These are phyloP conservation scores for Rhizopus arrhizus DNA, from an alignment of 371 early-diverging fungal genomes.

Conservation along the genomic window DNA sequence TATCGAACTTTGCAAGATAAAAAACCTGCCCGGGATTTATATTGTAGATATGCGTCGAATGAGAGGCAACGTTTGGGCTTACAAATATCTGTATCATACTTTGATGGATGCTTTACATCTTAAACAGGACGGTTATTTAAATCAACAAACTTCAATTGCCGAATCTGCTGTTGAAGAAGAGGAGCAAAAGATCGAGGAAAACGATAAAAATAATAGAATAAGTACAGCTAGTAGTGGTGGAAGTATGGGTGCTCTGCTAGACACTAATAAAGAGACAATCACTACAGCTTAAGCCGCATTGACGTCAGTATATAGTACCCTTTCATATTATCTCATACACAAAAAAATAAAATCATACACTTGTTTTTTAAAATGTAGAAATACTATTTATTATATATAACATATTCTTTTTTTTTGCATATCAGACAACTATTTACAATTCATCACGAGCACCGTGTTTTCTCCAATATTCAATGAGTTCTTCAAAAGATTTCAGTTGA, in stretches of 20 bases:
- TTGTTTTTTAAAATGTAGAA: not conserved
- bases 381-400: not conserved
- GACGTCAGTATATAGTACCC: too few relatives aligned
- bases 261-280: not conserved
- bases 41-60: slow-evolving; percentile 90
- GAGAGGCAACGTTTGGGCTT: slow-evolving; percentile 91
- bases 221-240: slow-evolving; percentile 21
- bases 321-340: not conserved
- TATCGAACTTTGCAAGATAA: slow-evolving; percentile 87
- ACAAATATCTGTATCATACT: slow-evolving; percentile 86
- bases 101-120: slow-evolving; percentile 63
- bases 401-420: not conserved
- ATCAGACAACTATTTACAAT: slow-evolving; percentile 24
- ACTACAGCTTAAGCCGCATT: not conserved
- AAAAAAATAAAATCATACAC: not conserved
- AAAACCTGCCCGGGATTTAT: slow-evolving; percentile 86
- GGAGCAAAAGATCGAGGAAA: slow-evolving; percentile 1
- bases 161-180: not conserved
- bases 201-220: slow-evolving; percentile 10
- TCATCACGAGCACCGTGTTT: slow-evolving; percentile 26
- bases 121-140: slow-evolving; percentile 48
- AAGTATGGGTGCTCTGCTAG: slow-evolving; percentile 14
- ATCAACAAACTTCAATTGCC: not conserved
- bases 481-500: slow-evolving; percentile 44
- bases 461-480: slow-evolving; percentile 39